Evolutionary conservation across 352 stramenopile genomes (phyloP).

Genomic region (Peronospora farinosa): DNA sequence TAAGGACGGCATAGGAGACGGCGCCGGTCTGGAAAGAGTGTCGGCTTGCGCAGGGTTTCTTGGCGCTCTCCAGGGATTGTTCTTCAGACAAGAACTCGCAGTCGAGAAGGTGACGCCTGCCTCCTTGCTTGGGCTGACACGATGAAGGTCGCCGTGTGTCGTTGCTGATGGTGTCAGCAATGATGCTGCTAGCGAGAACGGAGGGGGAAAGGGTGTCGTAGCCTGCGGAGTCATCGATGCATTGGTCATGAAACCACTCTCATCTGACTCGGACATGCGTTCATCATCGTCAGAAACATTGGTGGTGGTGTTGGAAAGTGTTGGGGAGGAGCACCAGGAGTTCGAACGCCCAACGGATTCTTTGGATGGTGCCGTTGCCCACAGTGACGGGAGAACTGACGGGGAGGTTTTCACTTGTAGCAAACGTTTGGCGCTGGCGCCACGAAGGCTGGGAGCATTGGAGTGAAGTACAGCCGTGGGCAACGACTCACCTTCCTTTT

Average conservation of each 20-base stretch:
- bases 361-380: constrained; percentile 7
- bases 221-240: constrained; percentile 6
- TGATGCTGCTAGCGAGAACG: constrained; percentile 15
- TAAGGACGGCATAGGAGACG: constrained; percentile 43
- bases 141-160: constrained; percentile 30
- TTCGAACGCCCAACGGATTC: constrained; percentile 11
- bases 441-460: constrained; percentile 45
- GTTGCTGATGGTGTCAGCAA: constrained; percentile 41
- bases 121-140: constrained; percentile 37
- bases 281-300: constrained; percentile 30
- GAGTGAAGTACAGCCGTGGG: constrained; percentile 34
- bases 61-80: constrained; percentile 20
- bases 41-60: constrained; percentile 5
- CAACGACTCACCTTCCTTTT: constrained; percentile 36
- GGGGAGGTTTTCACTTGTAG: constrained; percentile 57
- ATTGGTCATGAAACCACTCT: constrained; percentile 12
- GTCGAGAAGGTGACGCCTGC: constrained; percentile 6
- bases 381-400: constrained; percentile 14
- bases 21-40: not conserved
- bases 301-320: constrained; percentile 19
- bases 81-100: constrained; percentile 11
- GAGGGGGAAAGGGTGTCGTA: constrained; percentile 7
- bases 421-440: constrained; percentile 66
- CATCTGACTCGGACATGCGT: constrained; percentile 27
- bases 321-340: constrained; percentile 25